phyloP scores from a whole-genome alignment of 2,329 filamentous ascomycete species.

The Blastomyces gilchristii region DNA sequence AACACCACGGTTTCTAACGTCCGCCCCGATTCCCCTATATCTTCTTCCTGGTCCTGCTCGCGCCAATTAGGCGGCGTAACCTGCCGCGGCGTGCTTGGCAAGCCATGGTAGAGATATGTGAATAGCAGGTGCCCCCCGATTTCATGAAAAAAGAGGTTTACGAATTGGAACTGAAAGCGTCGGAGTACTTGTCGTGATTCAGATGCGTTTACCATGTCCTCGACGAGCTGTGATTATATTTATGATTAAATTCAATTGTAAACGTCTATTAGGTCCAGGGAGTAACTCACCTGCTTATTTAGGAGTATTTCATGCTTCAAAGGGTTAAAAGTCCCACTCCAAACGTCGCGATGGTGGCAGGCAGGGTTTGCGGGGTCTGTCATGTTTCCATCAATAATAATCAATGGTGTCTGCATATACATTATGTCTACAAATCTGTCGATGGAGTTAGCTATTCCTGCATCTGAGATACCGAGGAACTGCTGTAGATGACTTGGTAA shows the following conservation, averaged over 20 bases:
- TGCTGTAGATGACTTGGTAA: neutral
- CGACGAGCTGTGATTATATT: neutral
- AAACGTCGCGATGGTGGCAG: neutral
- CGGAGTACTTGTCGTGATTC: neutral
- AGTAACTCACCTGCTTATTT: neutral
- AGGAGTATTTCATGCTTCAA: neutral
- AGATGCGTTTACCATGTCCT: constrained; percentile 1
- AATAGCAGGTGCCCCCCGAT: constrained; percentile 5
- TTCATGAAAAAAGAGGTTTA: constrained; percentile 2
- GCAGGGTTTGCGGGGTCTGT: neutral
- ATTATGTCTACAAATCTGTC: neutral
- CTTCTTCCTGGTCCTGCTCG: neutral
- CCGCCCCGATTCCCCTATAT: neutral
- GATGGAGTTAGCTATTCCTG: neutral
- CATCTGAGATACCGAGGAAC: constrained; percentile 1
- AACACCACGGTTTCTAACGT: neutral
- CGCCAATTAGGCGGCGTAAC: neutral
- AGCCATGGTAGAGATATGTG: constrained; percentile 7
- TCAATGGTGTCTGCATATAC: neutral
- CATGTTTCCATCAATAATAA: constrained; percentile 4
- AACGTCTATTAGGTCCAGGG: neutral
- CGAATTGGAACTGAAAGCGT: constrained; percentile 7
- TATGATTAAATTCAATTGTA: neutral
- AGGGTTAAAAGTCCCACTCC: constrained; percentile 1
- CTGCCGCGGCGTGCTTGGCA: neutral